Conservation (phyloP, 345 rosid genomes). For the Turnera subulata region DNA sequence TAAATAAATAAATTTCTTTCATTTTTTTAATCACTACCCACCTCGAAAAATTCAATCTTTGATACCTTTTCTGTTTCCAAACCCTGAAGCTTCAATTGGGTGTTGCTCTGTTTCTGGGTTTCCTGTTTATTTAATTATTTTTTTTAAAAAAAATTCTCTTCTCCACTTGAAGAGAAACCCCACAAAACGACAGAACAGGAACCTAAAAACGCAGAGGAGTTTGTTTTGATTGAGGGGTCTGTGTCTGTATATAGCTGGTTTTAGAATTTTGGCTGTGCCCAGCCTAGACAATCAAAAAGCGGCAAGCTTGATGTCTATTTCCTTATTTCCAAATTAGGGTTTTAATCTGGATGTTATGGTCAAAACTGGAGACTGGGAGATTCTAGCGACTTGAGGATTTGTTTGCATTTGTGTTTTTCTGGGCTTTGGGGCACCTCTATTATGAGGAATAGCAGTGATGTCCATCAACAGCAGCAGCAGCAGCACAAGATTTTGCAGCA, state of each 20-base stretch:
- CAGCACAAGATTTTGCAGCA: conserved; percentile 20
- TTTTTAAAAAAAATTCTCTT: not conserved
- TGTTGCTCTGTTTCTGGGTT: not conserved
- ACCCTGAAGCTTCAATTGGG: conserved; percentile 1
- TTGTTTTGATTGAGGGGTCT: not conserved
- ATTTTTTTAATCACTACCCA: not conserved
- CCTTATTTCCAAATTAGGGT: conserved; percentile 1
- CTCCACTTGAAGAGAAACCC: not conserved
- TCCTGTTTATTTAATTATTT: not conserved
- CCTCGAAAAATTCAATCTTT: not conserved
- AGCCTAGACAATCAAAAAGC: too few species aligned
- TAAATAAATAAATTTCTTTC: not conserved
- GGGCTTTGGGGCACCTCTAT: conserved; percentile 30
- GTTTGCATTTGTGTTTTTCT: conserved; percentile 19
- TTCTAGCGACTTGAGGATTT: conserved; percentile 31
- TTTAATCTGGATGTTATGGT: conserved; percentile 37
- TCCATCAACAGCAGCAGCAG: conserved; percentile 33
- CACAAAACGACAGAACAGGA: not conserved
- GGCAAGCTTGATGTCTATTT: conserved; percentile 14
- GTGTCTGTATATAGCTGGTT: not conserved
- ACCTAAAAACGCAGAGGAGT: not conserved
- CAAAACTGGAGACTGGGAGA: conserved; percentile 31
- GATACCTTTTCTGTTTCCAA: not conserved
- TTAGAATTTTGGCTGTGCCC: not conserved
- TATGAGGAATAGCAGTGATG: conserved; percentile 66